phyloP scores from a whole-genome alignment of 768 basidiomycete genomes.

The Podaxis sp. region DNA sequence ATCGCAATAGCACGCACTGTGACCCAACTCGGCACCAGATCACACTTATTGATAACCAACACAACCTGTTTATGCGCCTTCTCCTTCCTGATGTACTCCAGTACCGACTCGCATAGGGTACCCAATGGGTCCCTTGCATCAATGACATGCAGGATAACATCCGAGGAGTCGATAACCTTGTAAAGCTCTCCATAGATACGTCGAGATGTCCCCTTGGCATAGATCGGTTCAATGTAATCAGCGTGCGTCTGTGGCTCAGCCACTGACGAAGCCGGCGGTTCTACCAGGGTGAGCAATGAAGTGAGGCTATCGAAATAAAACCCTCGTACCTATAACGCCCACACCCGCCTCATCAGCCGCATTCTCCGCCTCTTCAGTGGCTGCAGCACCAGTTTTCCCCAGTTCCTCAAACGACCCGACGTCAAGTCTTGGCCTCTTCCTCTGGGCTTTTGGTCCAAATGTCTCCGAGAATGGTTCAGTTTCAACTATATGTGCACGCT shows the following conservation, averaged over 20 bases:
- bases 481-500: slow-evolving; percentile 93
- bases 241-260: slow-evolving; percentile 65
- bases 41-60: slow-evolving; percentile 96
- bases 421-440: slow-evolving; percentile 85
- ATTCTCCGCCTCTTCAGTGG: slow-evolving; percentile 52
- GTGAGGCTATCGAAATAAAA: not conserved
- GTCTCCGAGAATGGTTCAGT: slow-evolving; percentile 94
- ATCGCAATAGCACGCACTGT: slow-evolving; percentile 62
- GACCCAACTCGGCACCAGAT: slow-evolving; percentile 98
- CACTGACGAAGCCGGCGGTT: slow-evolving; percentile 48
- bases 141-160: slow-evolving; percentile 92
- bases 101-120: slow-evolving; percentile 90
- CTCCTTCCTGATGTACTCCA: slow-evolving; percentile 93
- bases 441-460: slow-evolving; percentile 93
- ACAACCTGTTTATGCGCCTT: slow-evolving; percentile 98
- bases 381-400: slow-evolving; percentile 58
- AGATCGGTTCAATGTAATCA: slow-evolving; percentile 86
- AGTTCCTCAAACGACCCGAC: slow-evolving; percentile 94
- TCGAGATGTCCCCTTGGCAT: slow-evolving; percentile 91
- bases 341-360: slow-evolving; percentile 36
- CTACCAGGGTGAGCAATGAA: slow-evolving; percentile 24
- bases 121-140: slow-evolving; percentile 96
- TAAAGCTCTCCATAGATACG: slow-evolving; percentile 98
- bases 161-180: slow-evolving; percentile 99
- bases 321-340: slow-evolving; percentile 44